phyloP scores from a whole-genome alignment of 2,329 filamentous ascomycete genomes.

The Neofusicoccum sp. region DNA sequence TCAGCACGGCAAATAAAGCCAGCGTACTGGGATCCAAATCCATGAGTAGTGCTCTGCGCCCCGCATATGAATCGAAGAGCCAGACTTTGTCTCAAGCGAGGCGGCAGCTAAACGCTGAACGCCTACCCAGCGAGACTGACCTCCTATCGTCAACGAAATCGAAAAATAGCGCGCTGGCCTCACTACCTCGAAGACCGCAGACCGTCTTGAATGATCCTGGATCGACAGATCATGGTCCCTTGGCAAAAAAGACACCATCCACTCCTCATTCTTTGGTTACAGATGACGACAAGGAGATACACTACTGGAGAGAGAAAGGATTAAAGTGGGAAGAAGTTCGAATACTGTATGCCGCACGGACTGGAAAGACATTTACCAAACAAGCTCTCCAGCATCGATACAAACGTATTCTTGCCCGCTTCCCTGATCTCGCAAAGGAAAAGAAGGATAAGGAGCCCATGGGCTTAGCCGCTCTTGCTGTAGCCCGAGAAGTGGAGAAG shows the following conservation, averaged over 20 bases:
- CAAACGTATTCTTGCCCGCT: not conserved
- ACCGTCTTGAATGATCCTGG: not conserved
- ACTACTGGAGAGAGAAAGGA: not conserved
- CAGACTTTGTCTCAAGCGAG: not conserved
- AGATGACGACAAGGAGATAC: not conserved
- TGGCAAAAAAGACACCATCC: not conserved
- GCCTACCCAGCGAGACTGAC: not conserved
- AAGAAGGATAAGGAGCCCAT: not conserved
- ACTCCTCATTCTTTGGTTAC: not conserved
- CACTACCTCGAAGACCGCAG: not conserved
- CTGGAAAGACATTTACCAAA: not conserved
- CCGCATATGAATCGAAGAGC: not conserved
- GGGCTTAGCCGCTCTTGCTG: not conserved
- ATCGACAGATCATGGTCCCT: not conserved
- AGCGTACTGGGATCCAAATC: not conserved
- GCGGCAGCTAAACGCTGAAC: not conserved
- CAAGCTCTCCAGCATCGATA: not conserved
- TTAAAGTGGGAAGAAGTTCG: not conserved
- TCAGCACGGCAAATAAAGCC: not conserved
- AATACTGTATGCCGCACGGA: not conserved
- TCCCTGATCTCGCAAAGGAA: not conserved
- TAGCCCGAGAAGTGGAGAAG: not conserved
- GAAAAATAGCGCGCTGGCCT: not conserved
- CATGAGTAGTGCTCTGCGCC: not conserved
- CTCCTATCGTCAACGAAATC: not conserved